Conservation (phyloP, 2,329 filamentous ascomycete species). For the Didymella glomerata region DNA sequence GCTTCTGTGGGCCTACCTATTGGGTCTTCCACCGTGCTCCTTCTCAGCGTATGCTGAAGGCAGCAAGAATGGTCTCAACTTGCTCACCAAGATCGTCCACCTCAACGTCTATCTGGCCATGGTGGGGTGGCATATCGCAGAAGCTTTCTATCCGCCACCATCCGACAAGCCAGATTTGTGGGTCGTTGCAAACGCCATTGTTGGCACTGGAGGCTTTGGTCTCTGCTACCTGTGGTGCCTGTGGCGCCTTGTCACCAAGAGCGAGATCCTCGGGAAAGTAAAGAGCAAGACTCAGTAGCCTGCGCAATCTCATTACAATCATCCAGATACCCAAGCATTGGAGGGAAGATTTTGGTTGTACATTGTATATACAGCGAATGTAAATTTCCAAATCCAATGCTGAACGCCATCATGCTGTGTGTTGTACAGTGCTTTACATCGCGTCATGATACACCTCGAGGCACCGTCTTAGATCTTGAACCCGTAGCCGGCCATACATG, state of each 20-base stretch:
- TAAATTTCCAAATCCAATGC: slow-evolving; percentile 30
- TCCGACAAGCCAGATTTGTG: slow-evolving; percentile 87
- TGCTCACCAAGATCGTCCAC: slow-evolving; percentile 76
- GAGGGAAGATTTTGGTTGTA: slow-evolving; percentile 44
- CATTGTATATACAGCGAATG: slow-evolving; percentile 29
- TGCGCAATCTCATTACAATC: slow-evolving; percentile 2
- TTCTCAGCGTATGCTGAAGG: slow-evolving; percentile 70
- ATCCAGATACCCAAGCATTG: slow-evolving; percentile 19
- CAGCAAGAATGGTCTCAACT: slow-evolving; percentile 54
- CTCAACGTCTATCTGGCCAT: slow-evolving; percentile 78
- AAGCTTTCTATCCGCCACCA: slow-evolving; percentile 74
- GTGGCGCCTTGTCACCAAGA: slow-evolving; percentile 70
- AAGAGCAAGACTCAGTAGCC: slow-evolving; percentile 53
- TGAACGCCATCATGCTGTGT: slow-evolving; percentile 44
- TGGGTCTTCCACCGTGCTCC: slow-evolving; percentile 83
- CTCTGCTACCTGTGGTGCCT: slow-evolving; percentile 93
- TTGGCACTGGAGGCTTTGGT: slow-evolving; percentile 85
- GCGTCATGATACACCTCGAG: slow-evolving; percentile 15
- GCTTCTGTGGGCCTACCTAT: slow-evolving; percentile 87
- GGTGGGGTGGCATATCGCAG: slow-evolving; percentile 80
- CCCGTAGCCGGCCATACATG: slow-evolving; percentile 91
- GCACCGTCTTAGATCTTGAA: slow-evolving; percentile 67
- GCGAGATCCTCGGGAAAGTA: slow-evolving; percentile 54
- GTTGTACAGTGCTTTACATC: slow-evolving; percentile 38
- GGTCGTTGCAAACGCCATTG: slow-evolving; percentile 87